These are phyloP conservation scores for Ilyonectria sp. DNA, from an alignment of 2,329 filamentous ascomycete species.

Conservation along the genomic window DNA sequence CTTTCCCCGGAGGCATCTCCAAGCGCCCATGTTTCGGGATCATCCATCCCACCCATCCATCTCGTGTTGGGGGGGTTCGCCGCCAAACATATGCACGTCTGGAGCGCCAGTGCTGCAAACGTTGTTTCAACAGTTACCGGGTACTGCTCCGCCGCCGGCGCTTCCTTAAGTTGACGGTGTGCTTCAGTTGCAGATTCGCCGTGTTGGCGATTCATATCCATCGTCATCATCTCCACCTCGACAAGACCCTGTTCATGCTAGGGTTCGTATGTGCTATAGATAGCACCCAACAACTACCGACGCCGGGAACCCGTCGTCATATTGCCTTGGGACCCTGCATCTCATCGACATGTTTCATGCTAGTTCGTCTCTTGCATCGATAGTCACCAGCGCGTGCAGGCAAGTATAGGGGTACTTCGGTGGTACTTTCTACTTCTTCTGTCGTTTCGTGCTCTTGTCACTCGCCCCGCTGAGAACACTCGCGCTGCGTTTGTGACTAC, in stretches of 20 bases:
- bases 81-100: conserved; percentile 25
- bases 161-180: conserved; percentile 21
- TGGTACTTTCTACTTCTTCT: conserved; percentile 62
- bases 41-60: conserved; percentile 20
- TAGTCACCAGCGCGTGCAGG: conserved; percentile 36
- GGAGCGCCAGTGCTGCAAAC: conserved; percentile 33
- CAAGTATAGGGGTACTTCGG: conserved; percentile 43
- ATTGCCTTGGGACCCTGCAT: conserved; percentile 19
- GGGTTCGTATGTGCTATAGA: conserved; percentile 28
- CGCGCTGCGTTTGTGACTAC: conserved; percentile 82
- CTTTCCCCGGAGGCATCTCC: conserved; percentile 24
- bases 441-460: conserved; percentile 73
- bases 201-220: not conserved
- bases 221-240: conserved; percentile 18
- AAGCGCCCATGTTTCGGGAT: conserved; percentile 28
- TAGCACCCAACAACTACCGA: conserved; percentile 39
- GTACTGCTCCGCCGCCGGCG: conserved; percentile 30
- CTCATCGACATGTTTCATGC: conserved; percentile 16
- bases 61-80: conserved; percentile 5
- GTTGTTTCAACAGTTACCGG: conserved; percentile 32
- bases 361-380: conserved; percentile 21
- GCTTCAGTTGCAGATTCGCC: not conserved
- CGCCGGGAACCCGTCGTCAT: conserved; percentile 24
- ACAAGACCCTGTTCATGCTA: conserved; percentile 27
- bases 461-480: conserved; percentile 82